Evolutionary conservation across 2,329 filamentous ascomycete species (phyloP).

Genomic region (Alternaria solani): DNA sequence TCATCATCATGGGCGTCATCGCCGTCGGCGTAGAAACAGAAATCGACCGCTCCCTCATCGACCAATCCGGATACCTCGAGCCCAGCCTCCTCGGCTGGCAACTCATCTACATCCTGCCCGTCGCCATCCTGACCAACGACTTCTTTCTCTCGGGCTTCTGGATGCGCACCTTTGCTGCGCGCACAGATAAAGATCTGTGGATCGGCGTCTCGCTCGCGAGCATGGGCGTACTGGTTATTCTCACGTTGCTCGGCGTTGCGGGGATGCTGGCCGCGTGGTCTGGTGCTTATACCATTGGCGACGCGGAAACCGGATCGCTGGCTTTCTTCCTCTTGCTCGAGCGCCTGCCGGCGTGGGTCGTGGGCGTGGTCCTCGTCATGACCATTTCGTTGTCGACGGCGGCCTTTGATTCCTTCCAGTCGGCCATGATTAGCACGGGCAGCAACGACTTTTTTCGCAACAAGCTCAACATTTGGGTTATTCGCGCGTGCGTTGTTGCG

Average conservation of each 20-base stretch:
- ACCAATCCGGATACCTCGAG: conserved; percentile 73
- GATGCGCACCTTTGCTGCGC: conserved; percentile 83
- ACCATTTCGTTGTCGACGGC: conserved; percentile 77
- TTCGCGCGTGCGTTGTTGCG: conserved; percentile 73
- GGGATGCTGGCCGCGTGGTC: conserved; percentile 83
- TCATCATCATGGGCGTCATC: conserved; percentile 79
- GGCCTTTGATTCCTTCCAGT: conserved; percentile 82
- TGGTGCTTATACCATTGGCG: conserved; percentile 71
- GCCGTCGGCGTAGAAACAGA: conserved; percentile 78
- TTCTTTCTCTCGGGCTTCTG: conserved; percentile 88
- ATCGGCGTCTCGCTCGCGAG: conserved; percentile 76
- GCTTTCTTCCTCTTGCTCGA: conserved; percentile 79
- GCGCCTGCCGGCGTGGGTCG: conserved; percentile 78
- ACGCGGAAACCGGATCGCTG: conserved; percentile 68
- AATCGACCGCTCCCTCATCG: conserved; percentile 73
- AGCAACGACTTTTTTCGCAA: conserved; percentile 89
- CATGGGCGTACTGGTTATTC: conserved; percentile 68
- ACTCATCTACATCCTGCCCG: conserved; percentile 81
- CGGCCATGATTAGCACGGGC: conserved; percentile 83
- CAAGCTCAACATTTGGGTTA: conserved; percentile 76
- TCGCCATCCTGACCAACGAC: conserved; percentile 83
- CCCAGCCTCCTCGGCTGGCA: conserved; percentile 81
- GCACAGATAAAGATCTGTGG: conserved; percentile 79
- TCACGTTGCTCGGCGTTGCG: conserved; percentile 75
- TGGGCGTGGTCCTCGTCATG: conserved; percentile 83